Base-by-base conservation (phyloP, 305 asterid genomes). In the Plantago rigida region DNA sequence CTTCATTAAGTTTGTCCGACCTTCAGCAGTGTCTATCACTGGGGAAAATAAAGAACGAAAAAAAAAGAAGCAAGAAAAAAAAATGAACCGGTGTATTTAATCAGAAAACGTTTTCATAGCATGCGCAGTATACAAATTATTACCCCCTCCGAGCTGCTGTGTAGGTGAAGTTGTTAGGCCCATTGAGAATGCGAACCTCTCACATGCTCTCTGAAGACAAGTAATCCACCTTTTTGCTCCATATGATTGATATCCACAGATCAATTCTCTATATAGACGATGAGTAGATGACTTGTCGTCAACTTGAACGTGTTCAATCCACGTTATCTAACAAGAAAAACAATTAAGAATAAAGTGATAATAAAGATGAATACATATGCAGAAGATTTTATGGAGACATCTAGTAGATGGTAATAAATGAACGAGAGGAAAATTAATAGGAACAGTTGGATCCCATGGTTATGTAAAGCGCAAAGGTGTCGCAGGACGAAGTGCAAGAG, bases 291-390 rank as follows among this genome's bases (percentile, higher is more conserved):
- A 49, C 65, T 77, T 81, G 63, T 83, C 95, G 13, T 84, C 87
- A 58, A 86, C 86, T 74, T 89, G 84, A 59, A 86, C 86, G 62
- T 86, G 94, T 54, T 86, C 97, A 5, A 89, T 57, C 96, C 97
- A 89, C 63, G 89, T 81, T 53, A 89, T 81, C 96, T 88, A 60
- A 24, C 24, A 29, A 56, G 42, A 44, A 14, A 44, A 53, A 45
- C 1, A 45, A 31, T 9, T 11, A 15, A 13, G 11, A 2, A 31
- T 11, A 57, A 45, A 11, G 4, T 12, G 45, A 45, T 13, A 24
- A 34, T 5, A 56, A 56, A 39, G 11, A 39, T 5, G 44, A 1
- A 39, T 39, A 39, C 4, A 39, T 39, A 8, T 39, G 5, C 11
- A 7, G 44, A 31, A 9, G 44, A 5, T 39, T 5, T 5, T 39